Evolutionary conservation across 305 asterid species (phyloP).

Genomic region (Solanum hybrid): DNA sequence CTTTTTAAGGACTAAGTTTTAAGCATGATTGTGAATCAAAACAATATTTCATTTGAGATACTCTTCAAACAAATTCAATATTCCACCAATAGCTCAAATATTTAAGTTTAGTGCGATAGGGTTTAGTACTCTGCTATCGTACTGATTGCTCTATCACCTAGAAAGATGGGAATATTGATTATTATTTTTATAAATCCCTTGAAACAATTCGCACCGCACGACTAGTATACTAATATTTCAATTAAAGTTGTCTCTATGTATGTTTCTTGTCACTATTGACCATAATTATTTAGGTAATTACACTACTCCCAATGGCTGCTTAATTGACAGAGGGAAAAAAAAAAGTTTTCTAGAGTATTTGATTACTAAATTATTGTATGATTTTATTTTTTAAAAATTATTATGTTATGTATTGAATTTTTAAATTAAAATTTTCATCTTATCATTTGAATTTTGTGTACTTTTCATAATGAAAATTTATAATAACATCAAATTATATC

Average conservation of each 20-base stretch:
- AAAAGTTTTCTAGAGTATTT: too few relatives aligned
- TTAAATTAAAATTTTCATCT: too few relatives aligned
- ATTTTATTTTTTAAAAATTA: too few relatives aligned
- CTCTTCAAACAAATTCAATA: background rate
- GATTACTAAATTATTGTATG: too few relatives aligned
- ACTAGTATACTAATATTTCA: too few relatives aligned
- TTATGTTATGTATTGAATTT: too few relatives aligned
- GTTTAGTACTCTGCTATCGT: background rate
- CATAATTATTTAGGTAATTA: background rate
- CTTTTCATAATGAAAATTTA: too few relatives aligned
- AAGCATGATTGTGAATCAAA: background rate
- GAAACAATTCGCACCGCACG: background rate
- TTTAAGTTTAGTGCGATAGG: too few relatives aligned
- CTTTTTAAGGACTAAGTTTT: too few relatives aligned
- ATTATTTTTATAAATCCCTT: too few relatives aligned
- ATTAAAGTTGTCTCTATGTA: background rate
- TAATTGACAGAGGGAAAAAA: background rate
- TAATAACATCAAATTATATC: too few relatives aligned
- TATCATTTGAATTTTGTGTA: too few relatives aligned
- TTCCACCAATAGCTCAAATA: background rate
- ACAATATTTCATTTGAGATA: background rate
- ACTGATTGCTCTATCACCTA: background rate
- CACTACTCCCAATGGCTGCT: background rate
- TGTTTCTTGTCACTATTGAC: background rate
- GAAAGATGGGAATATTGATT: background rate